A percentile compares a stretch with the other conserved stretches of the same genome.
Evolutionary conservation across 2,329 filamentous ascomycete species (phyloP).

Genomic region (Paraphaeosphaeria minitans): DNA sequence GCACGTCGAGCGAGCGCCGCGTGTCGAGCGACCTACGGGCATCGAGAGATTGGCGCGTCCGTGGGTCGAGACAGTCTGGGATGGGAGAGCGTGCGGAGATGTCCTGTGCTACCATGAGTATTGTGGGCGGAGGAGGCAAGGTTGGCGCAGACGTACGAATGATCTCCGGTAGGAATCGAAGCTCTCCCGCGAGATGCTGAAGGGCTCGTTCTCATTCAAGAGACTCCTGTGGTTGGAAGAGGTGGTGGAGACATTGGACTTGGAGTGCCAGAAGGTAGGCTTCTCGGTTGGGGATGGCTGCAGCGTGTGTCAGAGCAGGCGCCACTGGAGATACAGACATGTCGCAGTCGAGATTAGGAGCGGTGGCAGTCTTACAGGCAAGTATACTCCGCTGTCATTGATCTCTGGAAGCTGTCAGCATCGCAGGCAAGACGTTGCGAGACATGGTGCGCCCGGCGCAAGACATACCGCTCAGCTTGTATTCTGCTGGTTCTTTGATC

Average conservation of each 20-base stretch:
- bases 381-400: constrained; percentile 92
- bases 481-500: constrained; percentile 55
- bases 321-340: neutral
- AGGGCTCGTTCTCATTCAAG: constrained; percentile 84
- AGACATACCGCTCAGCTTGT: constrained; percentile 58
- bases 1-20: constrained; percentile 59
- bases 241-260: constrained; percentile 54
- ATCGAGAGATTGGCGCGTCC: constrained; percentile 56
- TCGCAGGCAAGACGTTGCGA: constrained; percentile 13
- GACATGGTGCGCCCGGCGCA: constrained; percentile 13
- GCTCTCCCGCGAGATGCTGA: constrained; percentile 93
- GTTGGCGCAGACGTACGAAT: constrained; percentile 68
- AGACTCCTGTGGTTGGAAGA: constrained; percentile 66
- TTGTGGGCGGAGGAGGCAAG: neutral
- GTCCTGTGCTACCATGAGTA: constrained; percentile 66
- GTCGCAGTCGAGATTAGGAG: neutral
- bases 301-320: constrained; percentile 27
- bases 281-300: constrained; percentile 83
- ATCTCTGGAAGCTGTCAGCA: constrained; percentile 68
- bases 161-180: constrained; percentile 96
- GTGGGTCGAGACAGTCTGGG: constrained; percentile 58
- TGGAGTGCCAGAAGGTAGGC: constrained; percentile 73
- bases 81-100: constrained; percentile 87
- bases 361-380: constrained; percentile 68
- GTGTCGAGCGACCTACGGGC: constrained; percentile 70